Base-by-base conservation (phyloP, 257 asterid species). In the Buddleja alternifolia region DNA sequence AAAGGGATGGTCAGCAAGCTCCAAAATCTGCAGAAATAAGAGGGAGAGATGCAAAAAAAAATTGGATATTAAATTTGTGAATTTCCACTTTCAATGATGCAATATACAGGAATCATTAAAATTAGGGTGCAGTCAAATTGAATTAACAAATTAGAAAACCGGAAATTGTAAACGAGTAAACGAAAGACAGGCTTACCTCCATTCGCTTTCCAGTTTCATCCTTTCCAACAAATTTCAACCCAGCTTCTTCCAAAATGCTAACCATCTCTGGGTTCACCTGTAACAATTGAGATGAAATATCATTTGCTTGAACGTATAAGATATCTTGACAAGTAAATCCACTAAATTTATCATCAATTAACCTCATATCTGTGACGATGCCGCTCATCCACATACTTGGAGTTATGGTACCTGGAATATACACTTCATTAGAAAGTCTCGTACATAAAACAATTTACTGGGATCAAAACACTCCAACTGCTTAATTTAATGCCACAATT, bases 281-380 rank as follows among this genome's bases (percentile, higher is more conserved):
- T 54, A 83, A 66, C 66, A 77, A 17, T 52, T 67, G 41, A 45
- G 63, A 62, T 20, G 54, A 67, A 69, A 72, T 44, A 66, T 16
- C 56, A 55, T 44, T 45, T 24, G 47, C 19, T 69, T 55, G 32
- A 32, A 29, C 67, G n/a, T 42, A 50, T 3, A 42, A 62, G 74
- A 72, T 14, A 58, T 24, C 52, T 3, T 32, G 41, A 46, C 19
- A 59, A 70, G 11, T 60, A 65, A 37, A 65, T 37, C 47, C 24
- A 46, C 5, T n/a, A 56, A 52, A 15, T 70, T 70, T 41, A 47
- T 36, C 42, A 66, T 54, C 58, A 44, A 68, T 72, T 69, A 67
- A 92, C 98, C 98, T 92, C 98, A 15, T 92, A 89, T 88, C 97
- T 86, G 81, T 92, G 98, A 52, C 98, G 84, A 75, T 92, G 98